Conservation (phyloP, 2,329 filamentous ascomycete species). For the Dryadomyces sulphureus region DNA sequence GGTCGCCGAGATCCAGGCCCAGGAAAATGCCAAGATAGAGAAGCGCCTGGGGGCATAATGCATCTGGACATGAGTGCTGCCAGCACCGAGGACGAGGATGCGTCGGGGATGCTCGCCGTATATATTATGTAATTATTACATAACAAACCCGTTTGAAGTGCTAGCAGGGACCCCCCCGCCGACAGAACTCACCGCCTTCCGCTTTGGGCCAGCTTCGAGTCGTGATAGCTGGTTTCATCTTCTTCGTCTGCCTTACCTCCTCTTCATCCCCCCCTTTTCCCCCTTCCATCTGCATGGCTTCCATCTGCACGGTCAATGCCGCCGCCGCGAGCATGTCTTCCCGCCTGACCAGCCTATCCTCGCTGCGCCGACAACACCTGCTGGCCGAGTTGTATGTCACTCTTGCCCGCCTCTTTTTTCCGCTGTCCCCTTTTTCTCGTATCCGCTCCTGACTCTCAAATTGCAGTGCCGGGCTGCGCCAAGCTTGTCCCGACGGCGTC, state of each 20-base stretch:
- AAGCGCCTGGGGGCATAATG: constrained; percentile 36
- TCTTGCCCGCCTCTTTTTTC: background rate
- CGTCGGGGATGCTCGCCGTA: too few relatives aligned
- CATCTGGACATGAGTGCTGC: too few relatives aligned
- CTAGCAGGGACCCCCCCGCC: too few relatives aligned
- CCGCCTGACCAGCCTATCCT: constrained; percentile 31
- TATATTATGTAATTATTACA: too few relatives aligned
- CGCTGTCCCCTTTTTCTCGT: background rate
- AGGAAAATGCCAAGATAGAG: constrained; percentile 65
- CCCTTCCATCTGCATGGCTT: background rate
- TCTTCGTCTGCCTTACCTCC: background rate
- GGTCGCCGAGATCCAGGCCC: constrained; percentile 45
- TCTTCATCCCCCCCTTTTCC: background rate
- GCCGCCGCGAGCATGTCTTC: constrained; percentile 15
- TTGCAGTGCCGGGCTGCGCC: constrained; percentile 62
- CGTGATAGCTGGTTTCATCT: background rate
- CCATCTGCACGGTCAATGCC: background rate
- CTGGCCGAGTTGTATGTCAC: constrained; percentile 67
- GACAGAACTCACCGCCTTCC: constrained; percentile 2
- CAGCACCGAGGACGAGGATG: too few relatives aligned
- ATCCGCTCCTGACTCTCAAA: constrained; percentile 3
- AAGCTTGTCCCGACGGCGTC: constrained; percentile 71
- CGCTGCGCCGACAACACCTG: constrained; percentile 59
- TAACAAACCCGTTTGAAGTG: too few relatives aligned
- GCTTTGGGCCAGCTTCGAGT: background rate